A percentile compares a stretch with the other conserved stretches of the same genome.
Evolutionary conservation across 345 rosid genomes (phyloP).

Genomic region (Brassica juncea): DNA sequence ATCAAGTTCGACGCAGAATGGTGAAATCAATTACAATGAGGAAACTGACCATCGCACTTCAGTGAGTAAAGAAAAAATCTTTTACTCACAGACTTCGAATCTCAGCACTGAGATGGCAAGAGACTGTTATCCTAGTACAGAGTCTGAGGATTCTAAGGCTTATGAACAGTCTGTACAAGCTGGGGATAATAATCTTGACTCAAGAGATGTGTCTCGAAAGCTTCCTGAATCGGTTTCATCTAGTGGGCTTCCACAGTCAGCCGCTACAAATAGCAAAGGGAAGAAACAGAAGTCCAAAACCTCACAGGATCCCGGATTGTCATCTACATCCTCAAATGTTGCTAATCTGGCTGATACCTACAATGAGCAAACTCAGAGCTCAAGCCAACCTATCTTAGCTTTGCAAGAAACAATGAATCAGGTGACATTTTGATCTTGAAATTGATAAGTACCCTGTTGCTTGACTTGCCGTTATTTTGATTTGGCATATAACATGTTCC

Average conservation of each 20-base stretch:
- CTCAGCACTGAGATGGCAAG: constrained; percentile 62
- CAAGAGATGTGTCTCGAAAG: constrained; percentile 47
- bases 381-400: constrained; percentile 46
- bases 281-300: constrained; percentile 64
- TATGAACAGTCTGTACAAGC: constrained; percentile 42
- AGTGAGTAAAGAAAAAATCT: constrained; percentile 53
- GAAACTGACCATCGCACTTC: constrained; percentile 44
- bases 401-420: constrained; percentile 77
- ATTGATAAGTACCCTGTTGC: neutral
- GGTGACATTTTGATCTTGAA: constrained; percentile 49
- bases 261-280: constrained; percentile 52
- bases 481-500: constrained; percentile 10
- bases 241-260: constrained; percentile 42
- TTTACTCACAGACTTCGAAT: constrained; percentile 71
- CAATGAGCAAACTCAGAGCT: constrained; percentile 47
- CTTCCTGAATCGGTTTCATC: constrained; percentile 47
- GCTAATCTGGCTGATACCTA: constrained; percentile 58
- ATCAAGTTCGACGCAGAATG: constrained; percentile 47
- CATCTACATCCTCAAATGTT: constrained; percentile 57
- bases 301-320: constrained; percentile 52
- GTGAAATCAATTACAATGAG: constrained; percentile 46
- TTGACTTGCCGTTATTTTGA: neutral
- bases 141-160: constrained; percentile 45
- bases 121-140: constrained; percentile 50
- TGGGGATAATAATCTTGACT: constrained; percentile 51